phyloP scores from a whole-genome alignment of 2,329 filamentous ascomycete genomes.

The Verticillium klebahnii region DNA sequence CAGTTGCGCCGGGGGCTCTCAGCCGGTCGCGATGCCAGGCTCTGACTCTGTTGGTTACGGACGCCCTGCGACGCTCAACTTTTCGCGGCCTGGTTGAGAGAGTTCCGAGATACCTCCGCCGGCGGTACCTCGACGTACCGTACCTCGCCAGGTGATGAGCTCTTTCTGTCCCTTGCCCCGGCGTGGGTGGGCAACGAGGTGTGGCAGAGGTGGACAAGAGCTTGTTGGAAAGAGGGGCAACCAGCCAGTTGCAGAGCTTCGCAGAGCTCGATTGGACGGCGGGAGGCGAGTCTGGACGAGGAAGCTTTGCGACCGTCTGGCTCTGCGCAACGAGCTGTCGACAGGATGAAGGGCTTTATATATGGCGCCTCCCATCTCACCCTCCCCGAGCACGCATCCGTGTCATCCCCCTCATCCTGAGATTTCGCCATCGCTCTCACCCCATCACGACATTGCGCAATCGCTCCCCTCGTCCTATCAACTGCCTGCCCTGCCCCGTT shows the following conservation, averaged over 20 bases:
- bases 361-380: not conserved
- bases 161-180: not conserved
- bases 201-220: not conserved
- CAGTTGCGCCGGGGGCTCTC: not conserved
- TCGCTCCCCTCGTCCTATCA: not conserved
- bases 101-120: not conserved
- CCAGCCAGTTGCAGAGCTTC: constrained; percentile 4
- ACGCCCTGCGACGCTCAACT: not conserved
- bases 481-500: not conserved
- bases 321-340: not conserved
- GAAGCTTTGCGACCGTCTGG: not conserved
- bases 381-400: not conserved
- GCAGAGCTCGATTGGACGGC: constrained; percentile 4
- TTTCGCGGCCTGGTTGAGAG: not conserved
- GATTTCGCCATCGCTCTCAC: constrained; percentile 2
- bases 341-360: not conserved
- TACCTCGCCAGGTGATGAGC: not conserved
- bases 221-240: not conserved
- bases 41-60: not conserved
- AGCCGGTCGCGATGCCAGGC: not conserved
- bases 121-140: not conserved
- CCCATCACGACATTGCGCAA: not conserved
- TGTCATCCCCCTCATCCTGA: not conserved
- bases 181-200: not conserved
- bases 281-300: not conserved